Evolutionary conservation across 371 early-diverging fungal genomes (phyloP), one percentile per base, ranked within the genome.

Genomic region (Vavraia culicis): DNA sequence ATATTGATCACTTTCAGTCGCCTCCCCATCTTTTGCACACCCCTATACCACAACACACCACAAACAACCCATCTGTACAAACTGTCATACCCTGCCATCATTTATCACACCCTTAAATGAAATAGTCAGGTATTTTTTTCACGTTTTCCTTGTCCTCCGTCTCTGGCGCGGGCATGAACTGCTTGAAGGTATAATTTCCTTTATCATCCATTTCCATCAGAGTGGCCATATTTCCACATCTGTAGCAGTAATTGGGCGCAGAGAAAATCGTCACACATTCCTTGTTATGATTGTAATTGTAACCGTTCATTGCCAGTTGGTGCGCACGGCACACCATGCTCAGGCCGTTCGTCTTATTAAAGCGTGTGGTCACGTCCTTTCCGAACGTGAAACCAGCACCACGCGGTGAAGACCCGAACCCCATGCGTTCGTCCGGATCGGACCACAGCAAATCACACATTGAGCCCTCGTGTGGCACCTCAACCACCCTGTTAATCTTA

Each of bases 401-500:
- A 10, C 56, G 19, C 1, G 56, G 56, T 7, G 56, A 56, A 3
- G 56, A 49, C 8, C 56, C 56, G 50, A 49, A 56, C 3, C 56
- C 56, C 44, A 23, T 56, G 43, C 56, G 49, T 62, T 91, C 91
- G 57, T 94, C 94, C 9, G 98, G 98, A 71, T 96, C 98, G 16
- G 87, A 86, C 98, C 98, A 96, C 31, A 96, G 69, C 46, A 96
- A 64, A 61, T 96, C 98, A 31, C 88, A 85, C 85, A 93, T 89
- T 8, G 85, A 83, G 23, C 99, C 99, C 64, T 89, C 87, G 61
- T 91, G 91, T 21, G 99, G 95, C 36, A 94, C 83, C 69, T 98
- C 95, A 69, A 88, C 86, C 58, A 85, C 77, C 51, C 96, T 79
- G 69, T 93, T 88, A 49, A 98, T 74, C 1, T 81, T 74, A 47